Evolutionary conservation across 441 rosid genomes (phyloP), one percentile per base, ranked within the genome.

Genomic region (Isatis lusitanica): DNA sequence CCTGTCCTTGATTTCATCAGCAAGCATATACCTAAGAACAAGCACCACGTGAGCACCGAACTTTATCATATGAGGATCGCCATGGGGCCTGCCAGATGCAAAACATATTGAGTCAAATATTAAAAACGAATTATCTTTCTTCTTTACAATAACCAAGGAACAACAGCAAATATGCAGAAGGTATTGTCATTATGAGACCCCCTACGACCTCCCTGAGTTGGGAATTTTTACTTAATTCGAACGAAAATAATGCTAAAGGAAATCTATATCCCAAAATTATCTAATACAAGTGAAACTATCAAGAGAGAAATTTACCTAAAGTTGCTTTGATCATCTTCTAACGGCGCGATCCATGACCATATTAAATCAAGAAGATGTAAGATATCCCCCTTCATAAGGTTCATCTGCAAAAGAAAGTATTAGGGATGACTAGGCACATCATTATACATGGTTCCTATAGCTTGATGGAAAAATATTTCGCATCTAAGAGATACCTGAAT

Each of bases 291-390:
- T 67, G 42, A 44, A 17, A 15, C n/a, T 38, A 66, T 77, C 10
- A 9, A 30, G 47, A 46, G 70, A 43, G 53, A 61, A 76, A 71
- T 40, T 12, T 80, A 89, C 99, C 99, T 93, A 84, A 90, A 90
- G 66, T 80, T 71, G 77, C 81, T 85, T 67, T 85, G 86, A 79
- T 87, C 91, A 80, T 93, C 98, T 81, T 89, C 99, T 74, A 90
- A 83, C 72, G 99, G 97, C 24, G 98, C 90, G 82, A 95, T 85
- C 99, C 99, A 95, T 67, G 87, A 91, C 99, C 98, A 95, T 69
- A 95, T 83, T 81, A 86, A 79, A 83, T 95, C 97, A 80, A 95
- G 86, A 70, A 93, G 90, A 75, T 85, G 89, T 39, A 97, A 91
- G 74, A 96, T 88, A 76, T 96, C 78, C 66, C 97, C 98, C 79